A percentile compares a stretch with the other conserved stretches of the same genome.
Evolutionary conservation across 495 filamentous ascomycete species (phyloP).

Genomic region (Penicillium ucsense): DNA sequence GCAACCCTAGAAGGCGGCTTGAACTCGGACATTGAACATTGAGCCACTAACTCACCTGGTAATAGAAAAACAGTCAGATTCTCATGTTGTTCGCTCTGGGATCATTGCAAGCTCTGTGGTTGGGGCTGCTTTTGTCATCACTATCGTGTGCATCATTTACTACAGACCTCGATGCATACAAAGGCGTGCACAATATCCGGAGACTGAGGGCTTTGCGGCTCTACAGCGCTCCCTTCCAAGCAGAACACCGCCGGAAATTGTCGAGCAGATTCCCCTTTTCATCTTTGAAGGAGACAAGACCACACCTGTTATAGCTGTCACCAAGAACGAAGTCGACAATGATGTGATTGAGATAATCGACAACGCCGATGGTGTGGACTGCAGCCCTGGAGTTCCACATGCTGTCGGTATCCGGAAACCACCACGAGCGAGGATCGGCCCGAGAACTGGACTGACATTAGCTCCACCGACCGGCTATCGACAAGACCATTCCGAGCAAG

Average conservation of each 20-base stretch:
- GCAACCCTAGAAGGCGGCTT: neutral
- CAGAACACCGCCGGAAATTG: conserved; percentile 55
- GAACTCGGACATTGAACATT: neutral
- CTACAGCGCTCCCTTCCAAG: conserved; percentile 46
- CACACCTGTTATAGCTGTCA: conserved; percentile 6
- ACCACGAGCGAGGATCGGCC: conserved; percentile 11
- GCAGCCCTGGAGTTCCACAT: neutral
- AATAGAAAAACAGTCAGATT: neutral
- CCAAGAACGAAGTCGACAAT: conserved; percentile 3
- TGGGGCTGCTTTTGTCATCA: too few relatives aligned
- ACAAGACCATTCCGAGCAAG: conserved; percentile 36
- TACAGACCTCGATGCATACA: too few relatives aligned
- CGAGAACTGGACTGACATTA: neutral
- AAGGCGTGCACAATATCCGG: too few relatives aligned
- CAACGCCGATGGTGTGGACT: too few relatives aligned
- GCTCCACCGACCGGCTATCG: conserved; percentile 7
- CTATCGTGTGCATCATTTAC: too few relatives aligned
- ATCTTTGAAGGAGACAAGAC: conserved; percentile 47
- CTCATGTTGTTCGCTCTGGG: neutral
- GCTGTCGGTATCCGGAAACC: conserved; percentile 9
- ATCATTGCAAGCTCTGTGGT: too few relatives aligned
- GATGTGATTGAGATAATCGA: conserved; percentile 2
- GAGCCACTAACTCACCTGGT: neutral
- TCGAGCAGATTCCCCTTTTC: conserved; percentile 65
- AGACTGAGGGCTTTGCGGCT: conserved; percentile 54